Evolutionary conservation across 129 eudicot species (phyloP).

Genomic region (Mikania micrantha): DNA sequence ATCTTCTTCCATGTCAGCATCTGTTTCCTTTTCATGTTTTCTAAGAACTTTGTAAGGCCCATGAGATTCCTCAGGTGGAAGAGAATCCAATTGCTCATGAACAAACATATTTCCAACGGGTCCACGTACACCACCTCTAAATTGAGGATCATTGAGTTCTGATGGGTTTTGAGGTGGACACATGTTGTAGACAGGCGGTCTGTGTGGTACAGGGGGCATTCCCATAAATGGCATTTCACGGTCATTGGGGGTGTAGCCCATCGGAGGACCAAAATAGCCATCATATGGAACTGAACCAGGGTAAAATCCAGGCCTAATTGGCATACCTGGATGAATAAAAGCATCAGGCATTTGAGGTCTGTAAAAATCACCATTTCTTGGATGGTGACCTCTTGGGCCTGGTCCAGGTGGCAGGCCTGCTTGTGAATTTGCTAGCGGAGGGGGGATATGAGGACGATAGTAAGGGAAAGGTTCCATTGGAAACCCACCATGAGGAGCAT

Average conservation of each 20-base stretch:
- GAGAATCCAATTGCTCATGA: constrained; percentile 39
- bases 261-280: constrained; percentile 82
- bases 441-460: constrained; percentile 80
- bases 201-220: constrained; percentile 65
- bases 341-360: constrained; percentile 69
- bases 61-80: constrained; percentile 39
- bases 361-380: constrained; percentile 72
- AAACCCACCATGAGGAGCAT: constrained; percentile 68
- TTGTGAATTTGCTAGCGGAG: constrained; percentile 63
- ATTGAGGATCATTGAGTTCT: constrained; percentile 45
- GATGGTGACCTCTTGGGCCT: constrained; percentile 78
- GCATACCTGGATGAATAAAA: constrained; percentile 73
- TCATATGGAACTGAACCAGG: constrained; percentile 81
- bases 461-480: constrained; percentile 87
- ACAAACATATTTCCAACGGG: constrained; percentile 33
- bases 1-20: constrained; percentile 44
- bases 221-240: constrained; percentile 75
- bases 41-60: constrained; percentile 45
- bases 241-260: constrained; percentile 77
- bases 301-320: constrained; percentile 80
- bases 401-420: constrained; percentile 52
- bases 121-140: constrained; percentile 53
- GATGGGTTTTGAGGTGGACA: constrained; percentile 46
- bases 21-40: constrained; percentile 50
- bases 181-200: constrained; percentile 63